Evolutionary conservation across 2,329 filamentous ascomycete genomes (phyloP), one percentile per base, ranked within the genome.

Genomic region (Ophiostoma piceae): DNA sequence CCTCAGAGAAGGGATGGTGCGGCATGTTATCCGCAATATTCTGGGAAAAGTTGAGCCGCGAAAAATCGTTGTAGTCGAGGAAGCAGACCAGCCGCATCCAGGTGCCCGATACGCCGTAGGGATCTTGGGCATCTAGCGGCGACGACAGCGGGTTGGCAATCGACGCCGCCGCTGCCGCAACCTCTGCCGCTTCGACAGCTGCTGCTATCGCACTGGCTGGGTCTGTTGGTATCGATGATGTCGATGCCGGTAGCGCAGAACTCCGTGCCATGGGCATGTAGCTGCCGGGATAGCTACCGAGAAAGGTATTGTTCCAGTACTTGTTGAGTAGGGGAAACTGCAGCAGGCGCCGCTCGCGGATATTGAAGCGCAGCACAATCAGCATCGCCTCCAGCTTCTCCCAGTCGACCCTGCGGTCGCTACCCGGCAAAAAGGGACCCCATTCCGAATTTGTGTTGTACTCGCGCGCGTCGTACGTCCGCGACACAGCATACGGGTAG

Each of bases 351-450:
- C 85, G 84, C 11, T 78, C 76, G 54, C 80, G 78, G 68, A 90
- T 81, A 75, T 92, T 92, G 75, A 85, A 83, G 3, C 84, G 85
- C 3, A 94, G 78, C 1, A 90, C 86, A 3, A 93, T 81, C 82
- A 92, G 86, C 69, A 74, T 85, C 9, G 89, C 88, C 78, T 94
- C 91, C 12, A 93, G 79, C 79, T 91, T 92, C 78, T 94, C 90
- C 91, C 91, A 94, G 77, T 94, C 90, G 0, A 66, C 65, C 5
- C 79, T 78, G 68, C 82, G 83, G 2, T 81, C 83, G 1, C 84
- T 86, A 75, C 93, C 90, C 67, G 85, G 80, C 75, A 84, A 79
- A 74, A 92, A 94, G 0, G 91, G 91, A 0, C 91, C 91, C 90
- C 91, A 94, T 47, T 82, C 77, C 0, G 84, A 89, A 35, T 78